phyloP scores from a whole-genome alignment of 257 asterid species.

The Anisodus tanguticus region DNA sequence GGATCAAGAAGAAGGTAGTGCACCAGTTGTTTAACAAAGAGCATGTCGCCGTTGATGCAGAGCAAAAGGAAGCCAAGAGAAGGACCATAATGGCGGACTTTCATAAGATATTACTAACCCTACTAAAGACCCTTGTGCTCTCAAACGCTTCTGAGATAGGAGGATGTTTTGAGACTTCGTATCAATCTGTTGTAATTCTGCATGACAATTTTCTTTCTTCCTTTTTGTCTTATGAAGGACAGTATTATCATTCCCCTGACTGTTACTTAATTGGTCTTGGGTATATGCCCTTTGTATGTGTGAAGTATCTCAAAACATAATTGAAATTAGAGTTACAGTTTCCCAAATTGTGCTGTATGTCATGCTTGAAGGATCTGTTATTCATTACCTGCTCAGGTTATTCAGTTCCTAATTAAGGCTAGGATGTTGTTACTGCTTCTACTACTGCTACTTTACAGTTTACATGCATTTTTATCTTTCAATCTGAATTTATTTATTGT shows the following conservation, averaged over 20 bases:
- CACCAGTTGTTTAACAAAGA: no score
- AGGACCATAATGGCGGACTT: neutral
- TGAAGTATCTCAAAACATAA: neutral
- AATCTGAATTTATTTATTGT: no score
- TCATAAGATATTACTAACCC: neutral
- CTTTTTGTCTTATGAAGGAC: neutral
- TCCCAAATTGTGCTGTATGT: neutral
- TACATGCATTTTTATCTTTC: no score
- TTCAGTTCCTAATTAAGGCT: no score
- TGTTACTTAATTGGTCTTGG: neutral
- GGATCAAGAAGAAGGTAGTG: neutral
- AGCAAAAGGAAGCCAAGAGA: neutral
- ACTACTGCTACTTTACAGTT: no score
- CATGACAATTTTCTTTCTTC: neutral
- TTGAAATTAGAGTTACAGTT: neutral
- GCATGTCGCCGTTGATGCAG: neutral
- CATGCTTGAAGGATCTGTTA: neutral
- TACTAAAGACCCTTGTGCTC: neutral
- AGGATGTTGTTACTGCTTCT: no score
- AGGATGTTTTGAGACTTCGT: neutral
- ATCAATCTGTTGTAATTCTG: neutral
- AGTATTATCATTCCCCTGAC: neutral
- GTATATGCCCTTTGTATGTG: neutral
- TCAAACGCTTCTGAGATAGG: neutral
- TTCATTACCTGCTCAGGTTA: neutral